phyloP scores from a whole-genome alignment of 805 yeast species.

The Candida gorgasii region DNA sequence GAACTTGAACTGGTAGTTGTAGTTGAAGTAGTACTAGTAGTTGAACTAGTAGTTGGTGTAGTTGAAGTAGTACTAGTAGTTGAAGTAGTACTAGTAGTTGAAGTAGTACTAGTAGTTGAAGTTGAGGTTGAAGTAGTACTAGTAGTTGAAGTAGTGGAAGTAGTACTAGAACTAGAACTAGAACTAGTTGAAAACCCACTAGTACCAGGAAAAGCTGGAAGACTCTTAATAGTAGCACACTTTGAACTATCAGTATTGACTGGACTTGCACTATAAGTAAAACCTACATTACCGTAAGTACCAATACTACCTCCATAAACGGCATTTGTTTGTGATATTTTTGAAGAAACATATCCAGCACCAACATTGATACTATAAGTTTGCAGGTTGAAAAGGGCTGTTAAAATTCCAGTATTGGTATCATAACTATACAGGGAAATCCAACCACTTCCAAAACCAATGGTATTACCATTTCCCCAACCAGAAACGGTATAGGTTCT shows the following conservation, averaged over 20 bases:
- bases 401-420: background rate
- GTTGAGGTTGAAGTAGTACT: slow-evolving; percentile 6
- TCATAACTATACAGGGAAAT: background rate
- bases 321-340: slow-evolving; percentile 9
- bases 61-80: background rate
- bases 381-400: background rate
- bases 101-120: slow-evolving; percentile 3
- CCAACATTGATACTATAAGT: slow-evolving; percentile 12
- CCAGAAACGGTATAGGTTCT: slow-evolving; percentile 24
- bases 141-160: slow-evolving; percentile 1
- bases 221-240: slow-evolving; percentile 17
- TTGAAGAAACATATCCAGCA: slow-evolving; percentile 2
- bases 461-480: slow-evolving; percentile 26
- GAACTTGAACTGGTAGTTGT: slow-evolving; percentile 1
- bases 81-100: background rate
- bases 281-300: slow-evolving; percentile 8
- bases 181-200: background rate
- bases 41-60: background rate
- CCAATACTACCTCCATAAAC: slow-evolving; percentile 14
- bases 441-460: slow-evolving; percentile 19
- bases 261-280: slow-evolving; percentile 7
- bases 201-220: slow-evolving; percentile 16
- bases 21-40: background rate
- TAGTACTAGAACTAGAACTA: background rate
- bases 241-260: slow-evolving; percentile 8